Evolutionary conservation across 805 yeast species (phyloP), one percentile per base, ranked within the genome.

Genomic region (Barnettozyma vustinii): DNA sequence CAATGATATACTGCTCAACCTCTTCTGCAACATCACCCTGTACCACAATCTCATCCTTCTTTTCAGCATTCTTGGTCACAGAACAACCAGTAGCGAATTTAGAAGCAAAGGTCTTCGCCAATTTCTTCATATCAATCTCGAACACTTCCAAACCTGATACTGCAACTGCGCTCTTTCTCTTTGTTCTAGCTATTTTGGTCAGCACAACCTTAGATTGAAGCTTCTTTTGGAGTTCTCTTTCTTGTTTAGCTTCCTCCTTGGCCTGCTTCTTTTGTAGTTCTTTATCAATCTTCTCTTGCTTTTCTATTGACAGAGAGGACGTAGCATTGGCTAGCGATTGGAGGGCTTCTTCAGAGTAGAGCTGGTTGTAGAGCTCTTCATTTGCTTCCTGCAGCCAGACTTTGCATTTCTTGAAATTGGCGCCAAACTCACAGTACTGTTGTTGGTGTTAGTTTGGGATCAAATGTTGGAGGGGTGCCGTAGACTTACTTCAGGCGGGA

Each of bases 21-120:
- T 85, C 96, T 56, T 90, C 97, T 49, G 90, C 85, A 40, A 91
- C 94, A 67, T 92, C 98, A 60, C 98, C 98, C 71, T 91, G 97
- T 51, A 91, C 84, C 50, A 88, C 79, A 49, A 91, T 80, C 63
- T 91, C 98, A 53, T 92, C 97, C 65, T 86, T 87, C 69, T 91
- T 91, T 56, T 91, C 98, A 4, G 82, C 90, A 55, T 81, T 87
- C 69, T 91, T 91, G 4, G 90, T 83, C 13, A 91, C 96, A 20
- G 94, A 82, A 26, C 97, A 92, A 45, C 98, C 98, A 9, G 97
- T 91, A 13, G 98, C 98, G 63, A 92, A 91, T 66, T 87, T 89
- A 33, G 94, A 84, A 0, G 97, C 94, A 68, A 92, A 91, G 0
- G 90, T 83, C 74, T 92, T 92, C 41, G 96, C 87, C 56, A 89